Evolutionary conservation across 2,329 filamentous ascomycete genomes (phyloP).

Genomic region (Fusarium buxicola): DNA sequence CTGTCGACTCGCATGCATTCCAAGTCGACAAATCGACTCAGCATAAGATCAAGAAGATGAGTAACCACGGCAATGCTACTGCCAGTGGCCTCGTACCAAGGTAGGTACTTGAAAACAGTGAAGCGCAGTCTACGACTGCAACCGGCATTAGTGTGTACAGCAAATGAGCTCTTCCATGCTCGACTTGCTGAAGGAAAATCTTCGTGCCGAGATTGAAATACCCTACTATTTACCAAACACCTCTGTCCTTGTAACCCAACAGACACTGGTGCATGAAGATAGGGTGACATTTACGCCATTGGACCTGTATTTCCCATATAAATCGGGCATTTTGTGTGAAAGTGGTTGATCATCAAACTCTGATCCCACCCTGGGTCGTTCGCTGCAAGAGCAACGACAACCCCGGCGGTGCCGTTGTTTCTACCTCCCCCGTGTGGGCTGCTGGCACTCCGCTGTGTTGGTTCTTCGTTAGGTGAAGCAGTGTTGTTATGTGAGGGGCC

Average conservation of each 20-base stretch:
- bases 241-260: slow-evolving; percentile 54
- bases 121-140: slow-evolving; percentile 33
- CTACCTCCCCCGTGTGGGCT: slow-evolving; percentile 4
- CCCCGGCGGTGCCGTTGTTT: background rate
- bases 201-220: slow-evolving; percentile 65
- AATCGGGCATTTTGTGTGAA: background rate
- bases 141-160: slow-evolving; percentile 71
- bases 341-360: background rate
- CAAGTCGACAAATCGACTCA: slow-evolving; percentile 9
- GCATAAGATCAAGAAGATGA: slow-evolving; percentile 33
- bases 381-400: background rate
- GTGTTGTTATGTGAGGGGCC: slow-evolving; percentile 2
- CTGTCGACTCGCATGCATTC: slow-evolving; percentile 9
- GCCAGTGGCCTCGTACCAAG: background rate
- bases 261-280: slow-evolving; percentile 68
- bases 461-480: too few relatives aligned
- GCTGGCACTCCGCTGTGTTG: slow-evolving; percentile 2
- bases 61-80: slow-evolving; percentile 7
- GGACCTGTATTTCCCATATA: background rate
- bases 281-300: slow-evolving; percentile 51
- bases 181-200: slow-evolving; percentile 67
- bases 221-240: slow-evolving; percentile 71
- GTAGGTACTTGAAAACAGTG: slow-evolving; percentile 33
- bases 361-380: background rate
- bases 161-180: slow-evolving; percentile 64